These are phyloP conservation scores for Cladosporium oxysporum DNA, from an alignment of 2,329 filamentous ascomycete species.

Conservation along the genomic window DNA sequence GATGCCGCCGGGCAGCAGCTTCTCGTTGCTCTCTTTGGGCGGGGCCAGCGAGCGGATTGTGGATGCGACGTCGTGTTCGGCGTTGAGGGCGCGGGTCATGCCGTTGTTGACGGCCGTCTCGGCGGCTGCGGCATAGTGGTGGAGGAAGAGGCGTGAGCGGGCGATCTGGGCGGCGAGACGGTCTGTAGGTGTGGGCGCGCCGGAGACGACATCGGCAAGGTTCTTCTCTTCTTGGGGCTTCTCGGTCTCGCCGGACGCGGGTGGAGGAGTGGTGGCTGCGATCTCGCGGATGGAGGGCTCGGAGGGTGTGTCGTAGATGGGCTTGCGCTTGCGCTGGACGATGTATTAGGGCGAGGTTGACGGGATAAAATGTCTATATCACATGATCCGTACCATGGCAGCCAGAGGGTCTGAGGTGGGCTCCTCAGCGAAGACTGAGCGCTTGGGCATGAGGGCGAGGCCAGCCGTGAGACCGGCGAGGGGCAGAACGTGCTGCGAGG, in stretches of 20 bases:
- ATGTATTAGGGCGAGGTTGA: not conserved
- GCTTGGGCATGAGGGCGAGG: constrained; percentile 50
- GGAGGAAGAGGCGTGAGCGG: constrained; percentile 75
- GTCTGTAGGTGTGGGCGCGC: constrained; percentile 76
- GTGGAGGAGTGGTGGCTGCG: constrained; percentile 42
- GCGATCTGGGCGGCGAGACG: constrained; percentile 82
- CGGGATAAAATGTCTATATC: not conserved
- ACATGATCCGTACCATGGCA: constrained; percentile 29
- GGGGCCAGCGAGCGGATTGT: constrained; percentile 89
- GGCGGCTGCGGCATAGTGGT: constrained; percentile 70
- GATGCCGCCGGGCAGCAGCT: constrained; percentile 82
- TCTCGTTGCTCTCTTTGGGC: constrained; percentile 79
- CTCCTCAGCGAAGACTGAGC: constrained; percentile 52
- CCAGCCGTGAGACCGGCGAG: constrained; percentile 49
- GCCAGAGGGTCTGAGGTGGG: constrained; percentile 34
- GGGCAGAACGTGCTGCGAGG: constrained; percentile 50
- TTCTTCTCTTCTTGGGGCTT: constrained; percentile 33
- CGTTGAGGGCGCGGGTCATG: constrained; percentile 76
- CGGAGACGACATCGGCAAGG: constrained; percentile 35
- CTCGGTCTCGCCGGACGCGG: constrained; percentile 38
- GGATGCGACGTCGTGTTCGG: constrained; percentile 86
- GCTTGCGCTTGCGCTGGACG: constrained; percentile 47
- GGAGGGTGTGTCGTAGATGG: constrained; percentile 75
- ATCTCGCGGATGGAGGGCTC: constrained; percentile 38
- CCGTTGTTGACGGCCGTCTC: constrained; percentile 82